Conservation (phyloP, 495 filamentous ascomycete species). For the Daldinia bambusicola region DNA sequence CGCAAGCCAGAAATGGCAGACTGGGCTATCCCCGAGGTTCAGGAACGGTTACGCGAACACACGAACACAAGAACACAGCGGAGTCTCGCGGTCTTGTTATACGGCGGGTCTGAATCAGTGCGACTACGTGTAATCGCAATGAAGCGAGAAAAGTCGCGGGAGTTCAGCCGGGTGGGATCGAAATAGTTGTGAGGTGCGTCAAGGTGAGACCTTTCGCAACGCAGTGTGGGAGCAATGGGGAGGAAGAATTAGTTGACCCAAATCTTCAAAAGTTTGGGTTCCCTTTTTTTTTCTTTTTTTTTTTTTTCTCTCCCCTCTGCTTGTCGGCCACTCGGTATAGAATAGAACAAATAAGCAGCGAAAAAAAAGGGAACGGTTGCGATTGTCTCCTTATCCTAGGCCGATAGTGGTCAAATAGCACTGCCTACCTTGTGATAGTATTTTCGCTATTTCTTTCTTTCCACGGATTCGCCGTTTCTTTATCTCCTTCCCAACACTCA, state of each 20-base stretch:
- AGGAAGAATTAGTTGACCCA: slow-evolving; percentile 14
- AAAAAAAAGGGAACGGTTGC: slow-evolving; percentile 10
- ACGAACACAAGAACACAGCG: slow-evolving; percentile 29
- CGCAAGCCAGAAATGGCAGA: slow-evolving; percentile 42
- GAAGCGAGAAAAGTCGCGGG: slow-evolving; percentile 31
- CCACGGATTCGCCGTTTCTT: slow-evolving; percentile 33
- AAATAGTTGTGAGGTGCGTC: slow-evolving; percentile 38
- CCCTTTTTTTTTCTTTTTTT: slow-evolving; percentile 3
- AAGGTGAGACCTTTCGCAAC: slow-evolving; percentile 47
- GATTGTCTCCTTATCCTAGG: slow-evolving; percentile 23
- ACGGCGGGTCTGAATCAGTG: slow-evolving; percentile 49
- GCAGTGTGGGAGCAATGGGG: neutral
- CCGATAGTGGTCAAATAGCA: slow-evolving; percentile 27
- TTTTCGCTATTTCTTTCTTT: slow-evolving; percentile 37
- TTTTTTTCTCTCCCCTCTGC: slow-evolving; percentile 1
- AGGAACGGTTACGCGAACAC: slow-evolving; percentile 46
- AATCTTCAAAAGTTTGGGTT: slow-evolving; percentile 31
- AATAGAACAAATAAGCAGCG: slow-evolving; percentile 21
- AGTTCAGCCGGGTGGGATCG: slow-evolving; percentile 31
- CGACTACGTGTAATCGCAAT: slow-evolving; percentile 41
- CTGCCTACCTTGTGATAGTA: slow-evolving; percentile 15
- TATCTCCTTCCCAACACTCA: slow-evolving; percentile 29
- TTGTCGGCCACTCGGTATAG: slow-evolving; percentile 14
- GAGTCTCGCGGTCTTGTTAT: slow-evolving; percentile 45
- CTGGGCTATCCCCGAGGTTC: slow-evolving; percentile 44